Conservation (phyloP, 2,329 filamentous ascomycete genomes). For the Lecanosticta acicola region DNA sequence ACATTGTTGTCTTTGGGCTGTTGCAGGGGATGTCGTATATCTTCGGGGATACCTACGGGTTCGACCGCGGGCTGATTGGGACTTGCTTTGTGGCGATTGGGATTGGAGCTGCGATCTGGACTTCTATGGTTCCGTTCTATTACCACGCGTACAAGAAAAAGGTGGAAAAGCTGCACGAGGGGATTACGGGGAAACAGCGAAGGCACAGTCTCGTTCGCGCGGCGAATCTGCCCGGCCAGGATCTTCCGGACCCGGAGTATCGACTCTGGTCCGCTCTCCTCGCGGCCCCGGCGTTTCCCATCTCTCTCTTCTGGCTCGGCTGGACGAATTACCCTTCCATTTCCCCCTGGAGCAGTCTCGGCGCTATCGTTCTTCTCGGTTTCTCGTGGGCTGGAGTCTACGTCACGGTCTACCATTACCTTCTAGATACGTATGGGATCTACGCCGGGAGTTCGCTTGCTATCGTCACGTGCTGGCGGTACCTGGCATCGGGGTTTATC, state of each 20-base stretch:
- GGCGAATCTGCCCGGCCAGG: slow-evolving; percentile 15
- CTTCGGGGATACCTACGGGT: slow-evolving; percentile 39
- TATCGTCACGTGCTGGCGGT: slow-evolving; percentile 29
- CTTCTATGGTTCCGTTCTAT: slow-evolving; percentile 11
- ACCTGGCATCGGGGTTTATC: slow-evolving; percentile 37
- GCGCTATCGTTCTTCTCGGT: slow-evolving; percentile 42
- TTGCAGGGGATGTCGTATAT: slow-evolving; percentile 49
- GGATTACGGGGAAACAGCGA: slow-evolving; percentile 8
- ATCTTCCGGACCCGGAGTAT: slow-evolving; percentile 31
- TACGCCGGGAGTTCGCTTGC: slow-evolving; percentile 42
- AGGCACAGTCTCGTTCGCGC: slow-evolving; percentile 3
- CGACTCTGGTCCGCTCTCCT: slow-evolving; percentile 43
- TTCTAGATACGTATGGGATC: slow-evolving; percentile 38
- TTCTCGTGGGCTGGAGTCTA: slow-evolving; percentile 45
- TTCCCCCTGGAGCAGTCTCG: slow-evolving; percentile 43
- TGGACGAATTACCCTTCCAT: slow-evolving; percentile 42
- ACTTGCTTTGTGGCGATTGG: slow-evolving; percentile 44
- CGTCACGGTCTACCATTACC: slow-evolving; percentile 34
- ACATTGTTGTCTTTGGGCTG: slow-evolving; percentile 51
- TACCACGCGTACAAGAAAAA: slow-evolving; percentile 18
- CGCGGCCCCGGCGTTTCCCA: slow-evolving; percentile 39
- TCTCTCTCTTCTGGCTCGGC: slow-evolving; percentile 49
- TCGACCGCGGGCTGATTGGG: slow-evolving; percentile 40
- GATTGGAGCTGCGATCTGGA: slow-evolving; percentile 19
- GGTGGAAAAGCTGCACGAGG: slow-evolving; percentile 20